Evolutionary conservation across 2,329 filamentous ascomycete genomes (phyloP).

Genomic region (Fusarium sp.): DNA sequence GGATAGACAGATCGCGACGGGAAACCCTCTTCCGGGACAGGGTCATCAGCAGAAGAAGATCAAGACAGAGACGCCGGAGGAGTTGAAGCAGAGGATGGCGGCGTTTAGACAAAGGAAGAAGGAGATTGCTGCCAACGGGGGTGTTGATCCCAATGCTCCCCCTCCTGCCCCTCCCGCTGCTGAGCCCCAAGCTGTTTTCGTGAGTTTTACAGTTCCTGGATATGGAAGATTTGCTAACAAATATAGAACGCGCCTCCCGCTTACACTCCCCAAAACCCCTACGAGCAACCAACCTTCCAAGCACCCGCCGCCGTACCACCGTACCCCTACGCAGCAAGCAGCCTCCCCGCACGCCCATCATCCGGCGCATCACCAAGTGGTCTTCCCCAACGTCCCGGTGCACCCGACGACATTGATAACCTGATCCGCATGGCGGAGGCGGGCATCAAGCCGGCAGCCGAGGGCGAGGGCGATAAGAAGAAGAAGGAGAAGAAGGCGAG

Average conservation of each 20-base stretch:
- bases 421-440: slow-evolving; percentile 74
- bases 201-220: slow-evolving; percentile 57
- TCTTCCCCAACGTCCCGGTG: slow-evolving; percentile 58
- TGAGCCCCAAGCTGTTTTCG: slow-evolving; percentile 67
- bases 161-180: slow-evolving; percentile 45
- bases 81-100: slow-evolving; percentile 83
- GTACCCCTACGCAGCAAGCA: slow-evolving; percentile 55
- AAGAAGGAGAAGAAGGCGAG: slow-evolving; percentile 76
- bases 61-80: slow-evolving; percentile 79
- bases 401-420: slow-evolving; percentile 71
- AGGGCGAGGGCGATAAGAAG: slow-evolving; percentile 66
- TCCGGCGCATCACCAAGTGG: slow-evolving; percentile 54
- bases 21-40: slow-evolving; percentile 81
- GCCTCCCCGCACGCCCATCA: slow-evolving; percentile 60
- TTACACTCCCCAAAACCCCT: slow-evolving; percentile 24
- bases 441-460: slow-evolving; percentile 63
- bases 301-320: slow-evolving; percentile 38
- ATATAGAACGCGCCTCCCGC: slow-evolving; percentile 56
- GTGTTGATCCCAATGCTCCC: slow-evolving; percentile 47
- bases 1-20: slow-evolving; percentile 83
- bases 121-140: slow-evolving; percentile 65
- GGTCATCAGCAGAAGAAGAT: slow-evolving; percentile 69
- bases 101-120: slow-evolving; percentile 79
- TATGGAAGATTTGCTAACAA: slow-evolving; percentile 42
- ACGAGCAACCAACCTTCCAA: slow-evolving; percentile 37